phyloP scores from a whole-genome alignment of 1,284 basidiomycete genomes.

The Trametes hirsuta region DNA sequence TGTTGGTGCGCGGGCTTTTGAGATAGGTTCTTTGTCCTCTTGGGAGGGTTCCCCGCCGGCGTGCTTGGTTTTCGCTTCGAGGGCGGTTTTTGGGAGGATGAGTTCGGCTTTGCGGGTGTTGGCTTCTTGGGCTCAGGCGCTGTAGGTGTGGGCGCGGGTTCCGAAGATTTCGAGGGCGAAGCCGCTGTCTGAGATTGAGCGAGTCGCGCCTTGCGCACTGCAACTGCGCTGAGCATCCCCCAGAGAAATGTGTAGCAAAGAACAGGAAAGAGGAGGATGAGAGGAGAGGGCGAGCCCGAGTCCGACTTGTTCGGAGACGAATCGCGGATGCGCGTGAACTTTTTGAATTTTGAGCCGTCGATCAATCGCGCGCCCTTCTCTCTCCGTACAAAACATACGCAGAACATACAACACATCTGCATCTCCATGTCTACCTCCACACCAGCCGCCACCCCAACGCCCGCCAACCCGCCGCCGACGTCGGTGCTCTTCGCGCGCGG shows the following conservation, averaged over 20 bases:
- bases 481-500: constrained; percentile 83
- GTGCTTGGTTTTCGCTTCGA: constrained; percentile 39
- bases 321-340: background rate
- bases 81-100: constrained; percentile 21
- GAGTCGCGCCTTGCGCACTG: constrained; percentile 57
- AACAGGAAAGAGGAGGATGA: background rate
- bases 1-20: constrained; percentile 26
- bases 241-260: background rate
- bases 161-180: constrained; percentile 6
- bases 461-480: constrained; percentile 39
- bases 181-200: constrained; percentile 19
- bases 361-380: background rate
- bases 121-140: background rate
- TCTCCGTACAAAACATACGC: background rate
- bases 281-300: background rate
- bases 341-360: background rate
- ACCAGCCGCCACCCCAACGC: constrained; percentile 4
- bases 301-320: constrained; percentile 1
- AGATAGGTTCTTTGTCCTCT: constrained; percentile 37
- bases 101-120: constrained; percentile 1
- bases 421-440: constrained; percentile 32
- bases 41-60: constrained; percentile 23
- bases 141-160: constrained; percentile 17
- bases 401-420: background rate
- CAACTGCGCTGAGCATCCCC: constrained; percentile 61